Conservation (phyloP, 108 stramenopile species). For the Nitzschia putrida region DNA sequence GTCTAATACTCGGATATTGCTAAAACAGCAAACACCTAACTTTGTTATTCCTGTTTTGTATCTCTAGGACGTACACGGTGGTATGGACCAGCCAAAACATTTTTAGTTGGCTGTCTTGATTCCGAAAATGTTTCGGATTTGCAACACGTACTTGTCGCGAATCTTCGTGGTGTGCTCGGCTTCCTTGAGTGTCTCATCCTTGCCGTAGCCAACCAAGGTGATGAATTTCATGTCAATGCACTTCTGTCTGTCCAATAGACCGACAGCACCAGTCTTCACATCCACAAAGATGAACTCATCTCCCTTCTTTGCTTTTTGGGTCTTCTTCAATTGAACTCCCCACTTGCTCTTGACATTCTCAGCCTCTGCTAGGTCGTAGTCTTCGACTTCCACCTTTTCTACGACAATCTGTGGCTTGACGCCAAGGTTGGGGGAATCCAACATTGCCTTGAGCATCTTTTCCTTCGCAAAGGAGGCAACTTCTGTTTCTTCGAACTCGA, state of each 20-base stretch:
- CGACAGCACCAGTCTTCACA: conserved; percentile 25
- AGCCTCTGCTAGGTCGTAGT: conserved; percentile 23
- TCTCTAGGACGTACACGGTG: too few species aligned
- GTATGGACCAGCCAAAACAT: too few species aligned
- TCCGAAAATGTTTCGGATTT: conserved; percentile 28
- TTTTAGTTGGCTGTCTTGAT: conserved; percentile 14
- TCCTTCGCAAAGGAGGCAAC: conserved; percentile 3
- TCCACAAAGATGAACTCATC: conserved; percentile 41
- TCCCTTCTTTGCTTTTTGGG: conserved; percentile 20
- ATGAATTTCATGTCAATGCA: conserved; percentile 37
- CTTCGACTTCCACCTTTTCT: conserved; percentile 30
- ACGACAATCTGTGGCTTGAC: conserved; percentile 40
- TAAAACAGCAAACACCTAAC: too few species aligned
- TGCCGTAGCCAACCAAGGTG: conserved; percentile 22
- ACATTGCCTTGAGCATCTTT: conserved; percentile 29
- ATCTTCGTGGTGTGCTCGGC: conserved; percentile 16
- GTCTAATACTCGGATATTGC: too few species aligned
- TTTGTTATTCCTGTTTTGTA: too few species aligned
- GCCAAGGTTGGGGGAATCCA: conserved; percentile 34
- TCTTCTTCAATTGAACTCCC: conserved; percentile 45
- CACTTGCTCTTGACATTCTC: conserved; percentile 37
- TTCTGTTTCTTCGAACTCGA: conserved; percentile 30
- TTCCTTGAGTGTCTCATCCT: conserved; percentile 36
- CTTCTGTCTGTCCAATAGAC: conserved; percentile 26
- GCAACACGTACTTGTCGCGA: conserved; percentile 22